phyloP scores from a whole-genome alignment of 148 eudicot species.

The Linanthus parryae region DNA sequence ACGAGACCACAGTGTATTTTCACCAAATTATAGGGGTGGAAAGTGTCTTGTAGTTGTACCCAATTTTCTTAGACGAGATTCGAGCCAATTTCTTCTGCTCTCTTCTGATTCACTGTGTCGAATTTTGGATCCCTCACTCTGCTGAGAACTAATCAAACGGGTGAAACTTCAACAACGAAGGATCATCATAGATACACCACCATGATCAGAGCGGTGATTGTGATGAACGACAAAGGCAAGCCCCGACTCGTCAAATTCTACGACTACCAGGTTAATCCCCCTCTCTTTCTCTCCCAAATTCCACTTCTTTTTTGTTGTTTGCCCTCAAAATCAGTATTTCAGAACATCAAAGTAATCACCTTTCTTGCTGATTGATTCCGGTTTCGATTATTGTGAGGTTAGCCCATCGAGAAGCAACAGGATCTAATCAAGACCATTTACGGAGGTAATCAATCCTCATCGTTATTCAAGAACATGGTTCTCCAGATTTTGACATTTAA shows the following conservation, averaged over 20 bases:
- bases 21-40: too few species aligned
- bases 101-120: too few species aligned
- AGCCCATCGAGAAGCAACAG: slow-evolving; percentile 79
- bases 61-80: too few species aligned
- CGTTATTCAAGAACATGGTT: background rate
- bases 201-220: slow-evolving; percentile 54
- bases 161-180: too few species aligned
- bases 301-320: background rate
- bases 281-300: background rate
- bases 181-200: background rate
- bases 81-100: too few species aligned
- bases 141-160: too few species aligned
- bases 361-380: slow-evolving; percentile 1
- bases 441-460: slow-evolving; percentile 42
- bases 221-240: slow-evolving; percentile 59
- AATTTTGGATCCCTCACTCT: too few species aligned
- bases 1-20: too few species aligned
- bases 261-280: slow-evolving; percentile 28
- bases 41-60: too few species aligned
- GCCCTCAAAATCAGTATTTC: background rate
- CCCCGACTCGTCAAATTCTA: slow-evolving; percentile 62
- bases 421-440: slow-evolving; percentile 64
- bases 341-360: background rate
- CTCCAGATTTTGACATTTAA: background rate
- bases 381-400: slow-evolving; percentile 13